These are phyloP conservation scores for Arthroderma uncinatum DNA, from an alignment of 2,329 filamentous ascomycete species.

Conservation along the genomic window DNA sequence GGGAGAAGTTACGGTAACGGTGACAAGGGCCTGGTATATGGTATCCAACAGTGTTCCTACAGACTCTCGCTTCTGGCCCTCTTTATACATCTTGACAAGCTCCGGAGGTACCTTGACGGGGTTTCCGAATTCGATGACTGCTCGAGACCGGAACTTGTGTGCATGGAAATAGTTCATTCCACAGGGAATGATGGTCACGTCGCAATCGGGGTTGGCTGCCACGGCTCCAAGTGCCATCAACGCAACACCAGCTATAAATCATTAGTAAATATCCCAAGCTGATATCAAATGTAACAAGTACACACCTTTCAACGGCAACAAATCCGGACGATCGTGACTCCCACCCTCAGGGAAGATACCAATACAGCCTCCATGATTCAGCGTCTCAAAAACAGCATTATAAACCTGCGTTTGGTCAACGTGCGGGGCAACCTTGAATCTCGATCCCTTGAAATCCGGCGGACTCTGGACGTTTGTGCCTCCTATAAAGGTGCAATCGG, in stretches of 20 bases:
- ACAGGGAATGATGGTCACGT: constrained; percentile 86
- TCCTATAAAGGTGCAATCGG: constrained; percentile 51
- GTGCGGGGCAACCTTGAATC: constrained; percentile 80
- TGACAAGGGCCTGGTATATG: constrained; percentile 70
- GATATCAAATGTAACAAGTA: not conserved
- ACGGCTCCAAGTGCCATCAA: constrained; percentile 94
- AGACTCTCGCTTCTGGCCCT: constrained; percentile 71
- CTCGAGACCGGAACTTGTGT: constrained; percentile 93
- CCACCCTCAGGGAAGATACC: constrained; percentile 96
- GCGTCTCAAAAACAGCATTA: constrained; percentile 75
- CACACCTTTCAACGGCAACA: constrained; percentile 70
- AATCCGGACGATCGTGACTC: constrained; percentile 84
- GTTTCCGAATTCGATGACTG: constrained; percentile 87
- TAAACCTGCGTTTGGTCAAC: constrained; percentile 92
- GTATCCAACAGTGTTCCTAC: constrained; percentile 76
- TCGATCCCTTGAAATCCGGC: constrained; percentile 59
- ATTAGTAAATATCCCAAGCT: constrained; percentile 4
- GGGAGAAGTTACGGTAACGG: constrained; percentile 83
- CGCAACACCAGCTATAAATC: constrained; percentile 64
- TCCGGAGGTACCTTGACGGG: constrained; percentile 76
- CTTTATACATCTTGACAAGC: constrained; percentile 74
- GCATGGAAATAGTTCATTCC: constrained; percentile 99
- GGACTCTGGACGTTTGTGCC: constrained; percentile 43
- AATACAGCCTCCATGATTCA: constrained; percentile 75
- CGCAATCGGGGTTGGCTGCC: constrained; percentile 72